Evolutionary conservation across 2,329 filamentous ascomycete species (phyloP), one percentile per base, ranked within the genome.

Genomic region (Botrytis galanthina): DNA sequence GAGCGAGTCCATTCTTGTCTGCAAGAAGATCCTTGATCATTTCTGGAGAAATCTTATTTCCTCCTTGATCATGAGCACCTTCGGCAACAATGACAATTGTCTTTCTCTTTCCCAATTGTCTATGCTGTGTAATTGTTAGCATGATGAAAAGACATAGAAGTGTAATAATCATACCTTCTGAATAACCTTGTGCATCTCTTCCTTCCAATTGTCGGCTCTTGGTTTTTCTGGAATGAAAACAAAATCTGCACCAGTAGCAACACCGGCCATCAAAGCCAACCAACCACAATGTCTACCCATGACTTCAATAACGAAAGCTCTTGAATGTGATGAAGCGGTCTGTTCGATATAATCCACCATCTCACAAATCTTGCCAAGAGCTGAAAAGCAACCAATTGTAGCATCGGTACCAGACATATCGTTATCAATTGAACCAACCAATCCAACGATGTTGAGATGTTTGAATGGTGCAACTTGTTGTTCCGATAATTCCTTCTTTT

Each of bases 261-360:
- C 95, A 80, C 95, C 95, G 22, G 95, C 92, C 92, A 98, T 98
- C 75, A 99, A 87, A 59, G 96, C 96, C 75, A 99, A 87, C 96
- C 96, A 99, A 75, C 96, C 96, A 82, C 96, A 99, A 84, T 99
- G 95, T 74, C 96, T 89, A 68, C 96, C 96, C 96, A 99, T 99
- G 80, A 99, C 96, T 83, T 98, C 96, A 75, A 99, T 93, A 73
- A 99, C 95, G 83, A 99, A 99, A 57, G 96, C 96, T 79, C 96
- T 89, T 77, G 97, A 97, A 83, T 99, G 96, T 42, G 95, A 98
- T 54, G 91, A 92, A 70, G 95, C 95, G 0, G 96, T 98, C 32
- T 95, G 95, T 83, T 99, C 95, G 78, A 99, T 97, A 81, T 94
- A 95, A 84, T 99, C 96, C 74, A 99, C 93, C 81, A 95, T 93